Percentiles rank a stretch among this genome's conserved stretches.
Conservation (phyloP, 306 rosid genomes). For the Luffa aegyptiaca region DNA sequence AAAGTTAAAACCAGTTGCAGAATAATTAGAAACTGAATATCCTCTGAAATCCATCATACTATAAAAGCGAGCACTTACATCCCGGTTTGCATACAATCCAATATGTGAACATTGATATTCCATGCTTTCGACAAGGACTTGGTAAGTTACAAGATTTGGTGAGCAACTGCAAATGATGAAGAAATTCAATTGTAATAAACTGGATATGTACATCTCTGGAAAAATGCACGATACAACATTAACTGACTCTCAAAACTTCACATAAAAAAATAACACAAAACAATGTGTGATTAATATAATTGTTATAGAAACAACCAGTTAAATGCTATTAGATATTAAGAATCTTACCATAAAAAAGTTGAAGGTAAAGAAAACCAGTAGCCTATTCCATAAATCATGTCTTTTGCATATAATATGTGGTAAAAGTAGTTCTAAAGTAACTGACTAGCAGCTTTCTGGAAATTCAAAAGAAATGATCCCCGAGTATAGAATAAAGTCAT, state of each 20-base stretch:
- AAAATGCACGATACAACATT: neutral
- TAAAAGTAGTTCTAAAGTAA: neutral
- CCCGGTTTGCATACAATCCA: conserved; percentile 80
- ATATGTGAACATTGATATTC: conserved; percentile 66
- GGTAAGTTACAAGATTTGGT: conserved; percentile 77
- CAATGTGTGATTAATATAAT: neutral
- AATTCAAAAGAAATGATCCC: neutral
- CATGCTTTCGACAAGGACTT: conserved; percentile 97
- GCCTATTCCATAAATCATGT: neutral
- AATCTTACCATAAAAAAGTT: neutral
- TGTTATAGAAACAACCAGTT: neutral
- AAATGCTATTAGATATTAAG: neutral
- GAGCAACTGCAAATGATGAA: conserved; percentile 53
- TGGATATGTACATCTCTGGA: conserved; percentile 1
- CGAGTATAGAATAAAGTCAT: neutral
- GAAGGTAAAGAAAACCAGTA: neutral
- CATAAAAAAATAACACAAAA: neutral
- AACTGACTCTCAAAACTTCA: neutral
- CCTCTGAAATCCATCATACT: neutral
- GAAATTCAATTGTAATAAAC: conserved; percentile 24
- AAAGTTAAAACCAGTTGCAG: neutral
- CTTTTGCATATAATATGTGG: neutral
- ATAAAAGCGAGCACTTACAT: conserved; percentile 40
- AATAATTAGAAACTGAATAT: neutral
- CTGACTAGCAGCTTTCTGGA: neutral